These are phyloP conservation scores for Nemophila menziesii DNA, from an alignment of 257 asterid species.

Conservation along the genomic window DNA sequence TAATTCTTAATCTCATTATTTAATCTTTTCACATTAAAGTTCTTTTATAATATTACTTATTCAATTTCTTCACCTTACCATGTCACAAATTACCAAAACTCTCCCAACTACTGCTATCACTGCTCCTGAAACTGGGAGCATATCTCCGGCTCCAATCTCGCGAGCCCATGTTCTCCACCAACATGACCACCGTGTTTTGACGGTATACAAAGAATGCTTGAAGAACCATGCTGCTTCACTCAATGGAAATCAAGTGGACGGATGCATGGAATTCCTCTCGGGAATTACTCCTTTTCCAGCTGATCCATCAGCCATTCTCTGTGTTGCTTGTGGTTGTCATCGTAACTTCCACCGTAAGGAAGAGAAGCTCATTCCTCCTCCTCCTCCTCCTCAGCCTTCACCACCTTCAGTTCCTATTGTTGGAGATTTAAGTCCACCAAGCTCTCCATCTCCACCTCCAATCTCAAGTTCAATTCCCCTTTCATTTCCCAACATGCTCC, in stretches of 20 bases:
- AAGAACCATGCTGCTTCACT: slow-evolving; percentile 44
- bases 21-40: too few species aligned
- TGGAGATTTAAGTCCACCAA: slow-evolving; percentile 10
- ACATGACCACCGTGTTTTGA: too few species aligned
- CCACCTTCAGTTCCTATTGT: slow-evolving; percentile 16
- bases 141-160: neutral
- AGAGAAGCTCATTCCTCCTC: slow-evolving; percentile 18
- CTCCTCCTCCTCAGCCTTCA: slow-evolving; percentile 11
- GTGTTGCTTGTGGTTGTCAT: slow-evolving; percentile 57
- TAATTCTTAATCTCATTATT: too few species aligned
- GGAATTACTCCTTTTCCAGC: slow-evolving; percentile 19
- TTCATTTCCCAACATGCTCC: slow-evolving; percentile 44
- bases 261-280: slow-evolving; percentile 52
- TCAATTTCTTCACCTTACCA: too few species aligned
- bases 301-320: slow-evolving; percentile 28
- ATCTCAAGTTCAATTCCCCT: slow-evolving; percentile 38
- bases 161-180: too few species aligned
- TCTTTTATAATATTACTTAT: too few species aligned
- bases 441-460: slow-evolving; percentile 30
- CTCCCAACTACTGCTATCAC: too few species aligned
- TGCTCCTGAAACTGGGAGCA: neutral
- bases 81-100: too few species aligned
- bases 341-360: slow-evolving; percentile 61
- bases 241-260: slow-evolving; percentile 48
- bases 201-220: slow-evolving; percentile 32